Base-by-base conservation (phyloP, 2,329 filamentous ascomycete genomes). In the Colletotrichum spinosum region DNA sequence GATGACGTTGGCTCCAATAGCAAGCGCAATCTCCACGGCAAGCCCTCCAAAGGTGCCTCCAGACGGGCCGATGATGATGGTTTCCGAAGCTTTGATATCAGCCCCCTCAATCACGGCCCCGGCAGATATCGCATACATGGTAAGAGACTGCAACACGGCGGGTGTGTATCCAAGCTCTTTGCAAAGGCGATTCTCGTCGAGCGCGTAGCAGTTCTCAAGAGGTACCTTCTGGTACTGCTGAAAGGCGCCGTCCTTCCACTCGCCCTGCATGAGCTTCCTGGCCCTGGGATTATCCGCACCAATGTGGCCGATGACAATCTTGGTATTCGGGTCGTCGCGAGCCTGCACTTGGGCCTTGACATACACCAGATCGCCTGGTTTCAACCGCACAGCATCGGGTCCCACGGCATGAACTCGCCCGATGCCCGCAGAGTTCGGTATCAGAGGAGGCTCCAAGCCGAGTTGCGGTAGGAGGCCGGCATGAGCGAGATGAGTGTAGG, bases 1-100 rank as follows among this genome's bases (percentile, higher is more conserved):
- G 39, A 88, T 79, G 2, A 87, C 84, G 8, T 74, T 76, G 2
- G 83, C 84, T 0, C 84, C 86, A 72, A 87, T 78, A 0, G 83
- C 81, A 0, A 83, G 62, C 0, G 84, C 85, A 3, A 84, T 72
- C 8, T 78, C 69, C 0, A 86, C 83, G 0, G 77, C 83, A 0
- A 80, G 81, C 7, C 83, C 80, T 0, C 84, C 80, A 68, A 81
- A 87, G 0, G 70, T 69, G 0, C 85, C 85, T 0, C 83, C 86
- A 0, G 84, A 84, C 0, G 85, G 84, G 13, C 73, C 74, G 0
- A 87, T 71, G 39, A 87, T 73, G 34, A 87, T 74, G 0, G 79
- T 83, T 63, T 86, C 81, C 3, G 84, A 83, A 1, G 80, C 70
- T 55, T 78, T 72, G 11, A 86, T 60, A 6, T 74, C 71, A 53